phyloP scores from a whole-genome alignment of 1,284 basidiomycete species.

The Singerocomus rubriflavus region DNA sequence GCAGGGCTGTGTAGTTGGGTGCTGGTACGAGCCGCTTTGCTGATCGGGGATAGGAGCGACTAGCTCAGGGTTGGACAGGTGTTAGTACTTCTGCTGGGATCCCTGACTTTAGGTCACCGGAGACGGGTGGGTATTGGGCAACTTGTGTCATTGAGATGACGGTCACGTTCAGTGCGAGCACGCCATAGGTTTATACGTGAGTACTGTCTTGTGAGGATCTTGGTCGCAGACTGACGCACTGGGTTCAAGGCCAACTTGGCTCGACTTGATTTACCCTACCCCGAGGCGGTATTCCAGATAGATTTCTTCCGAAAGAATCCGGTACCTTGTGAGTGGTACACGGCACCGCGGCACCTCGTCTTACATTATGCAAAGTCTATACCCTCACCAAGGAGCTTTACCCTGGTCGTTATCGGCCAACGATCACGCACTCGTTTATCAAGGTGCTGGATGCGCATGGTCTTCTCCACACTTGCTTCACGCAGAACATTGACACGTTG shows the following conservation, averaged over 20 bases:
- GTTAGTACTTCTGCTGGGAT: conserved; percentile 79
- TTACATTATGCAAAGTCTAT: conserved; percentile 55
- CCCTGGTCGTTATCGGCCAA: conserved; percentile 84
- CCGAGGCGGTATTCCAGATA: conserved; percentile 82
- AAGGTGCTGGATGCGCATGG: conserved; percentile 65
- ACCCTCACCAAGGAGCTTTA: conserved; percentile 89
- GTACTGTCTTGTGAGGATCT: conserved; percentile 12
- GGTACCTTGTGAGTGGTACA: conserved; percentile 55
- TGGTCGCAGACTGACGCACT: neutral
- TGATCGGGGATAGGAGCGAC: neutral
- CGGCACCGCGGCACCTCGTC: neutral
- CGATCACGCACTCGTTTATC: conserved; percentile 89
- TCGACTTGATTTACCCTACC: conserved; percentile 68
- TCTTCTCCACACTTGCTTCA: conserved; percentile 75
- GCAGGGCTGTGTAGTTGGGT: conserved; percentile 44
- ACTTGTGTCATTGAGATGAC: neutral
- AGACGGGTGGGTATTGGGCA: conserved; percentile 52
- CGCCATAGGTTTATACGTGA: conserved; percentile 49
- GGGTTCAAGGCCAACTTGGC: conserved; percentile 64
- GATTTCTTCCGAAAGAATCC: conserved; percentile 71
- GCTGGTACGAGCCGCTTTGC: conserved; percentile 45
- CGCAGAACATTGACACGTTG: conserved; percentile 92
- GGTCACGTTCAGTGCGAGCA: neutral
- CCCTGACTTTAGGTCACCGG: conserved; percentile 76
- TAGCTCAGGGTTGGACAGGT: conserved; percentile 40